Conservation (phyloP, 2,329 filamentous ascomycete genomes). For the Sarocladium brachiariae region DNA sequence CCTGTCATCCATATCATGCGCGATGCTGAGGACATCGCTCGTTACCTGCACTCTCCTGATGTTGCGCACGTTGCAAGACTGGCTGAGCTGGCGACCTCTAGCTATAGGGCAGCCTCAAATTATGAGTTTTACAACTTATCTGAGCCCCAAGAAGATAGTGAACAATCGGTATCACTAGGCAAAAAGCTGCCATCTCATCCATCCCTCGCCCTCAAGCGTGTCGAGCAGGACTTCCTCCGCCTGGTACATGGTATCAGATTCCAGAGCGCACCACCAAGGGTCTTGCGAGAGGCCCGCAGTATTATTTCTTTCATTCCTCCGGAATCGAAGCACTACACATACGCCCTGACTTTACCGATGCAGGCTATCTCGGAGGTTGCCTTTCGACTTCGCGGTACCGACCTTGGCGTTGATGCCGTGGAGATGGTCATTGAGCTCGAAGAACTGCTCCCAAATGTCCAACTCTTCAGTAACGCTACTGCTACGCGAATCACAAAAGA, state of each 20-base stretch:
- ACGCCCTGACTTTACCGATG: constrained; percentile 53
- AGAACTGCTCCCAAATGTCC: not conserved
- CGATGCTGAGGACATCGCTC: constrained; percentile 40
- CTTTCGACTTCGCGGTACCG: constrained; percentile 54
- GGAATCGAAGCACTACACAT: constrained; percentile 53
- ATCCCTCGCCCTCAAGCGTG: constrained; percentile 35
- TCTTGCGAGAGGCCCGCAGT: not conserved
- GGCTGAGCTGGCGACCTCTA: constrained; percentile 35
- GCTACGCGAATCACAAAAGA: constrained; percentile 1
- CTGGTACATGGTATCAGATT: constrained; percentile 1
- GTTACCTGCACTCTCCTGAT: constrained; percentile 38
- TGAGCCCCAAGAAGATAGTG: constrained; percentile 24
- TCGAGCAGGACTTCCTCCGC: constrained; percentile 15
- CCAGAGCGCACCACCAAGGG: not conserved
- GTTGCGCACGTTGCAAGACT: constrained; percentile 40
- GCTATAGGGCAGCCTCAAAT: constrained; percentile 40
- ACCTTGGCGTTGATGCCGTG: constrained; percentile 56
- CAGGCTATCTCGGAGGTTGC: constrained; percentile 45
- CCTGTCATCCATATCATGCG: constrained; percentile 45
- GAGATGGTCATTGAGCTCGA: constrained; percentile 42
- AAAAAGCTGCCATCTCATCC: not conserved
- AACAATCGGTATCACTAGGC: not conserved
- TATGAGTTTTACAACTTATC: constrained; percentile 45
- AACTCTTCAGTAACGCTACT: not conserved
- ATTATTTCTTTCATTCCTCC: constrained; percentile 32